A percentile compares a stretch with the other conserved stretches of the same genome.
Conservation (phyloP, 208 protist genomes). For the Crithidia acanthocephali region DNA sequence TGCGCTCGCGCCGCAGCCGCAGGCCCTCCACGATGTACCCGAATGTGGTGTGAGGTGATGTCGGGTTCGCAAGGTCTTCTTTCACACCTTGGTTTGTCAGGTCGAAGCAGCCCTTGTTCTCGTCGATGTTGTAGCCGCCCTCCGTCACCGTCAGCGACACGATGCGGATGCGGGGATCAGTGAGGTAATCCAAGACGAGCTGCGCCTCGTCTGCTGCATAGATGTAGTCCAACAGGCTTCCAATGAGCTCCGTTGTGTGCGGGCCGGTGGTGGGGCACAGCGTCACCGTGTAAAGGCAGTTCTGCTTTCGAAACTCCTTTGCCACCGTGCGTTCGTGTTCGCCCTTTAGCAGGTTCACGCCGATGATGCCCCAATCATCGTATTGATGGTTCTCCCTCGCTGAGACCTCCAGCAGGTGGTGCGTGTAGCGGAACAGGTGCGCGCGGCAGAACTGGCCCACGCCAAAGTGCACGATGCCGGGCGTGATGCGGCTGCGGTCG, state of each 20-base stretch:
- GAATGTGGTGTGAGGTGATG: slow-evolving; percentile 40
- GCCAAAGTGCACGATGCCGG: slow-evolving; percentile 47
- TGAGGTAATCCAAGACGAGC: slow-evolving; percentile 31
- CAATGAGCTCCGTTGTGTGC: slow-evolving; percentile 26
- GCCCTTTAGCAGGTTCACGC: slow-evolving; percentile 34
- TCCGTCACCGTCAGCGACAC: slow-evolving; percentile 51
- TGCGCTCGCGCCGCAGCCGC: slow-evolving; percentile 30
- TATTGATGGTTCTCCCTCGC: slow-evolving; percentile 33
- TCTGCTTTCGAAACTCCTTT: slow-evolving; percentile 41
- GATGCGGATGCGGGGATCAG: slow-evolving; percentile 40
- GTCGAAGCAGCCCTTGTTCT: slow-evolving; percentile 40
- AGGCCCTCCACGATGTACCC: slow-evolving; percentile 49
- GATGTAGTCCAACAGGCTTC: slow-evolving; percentile 42
- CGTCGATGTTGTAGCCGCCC: slow-evolving; percentile 59
- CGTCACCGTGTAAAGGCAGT: slow-evolving; percentile 48
- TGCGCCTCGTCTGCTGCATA: slow-evolving; percentile 38
- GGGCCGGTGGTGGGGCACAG: slow-evolving; percentile 31
- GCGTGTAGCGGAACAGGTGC: slow-evolving; percentile 47
- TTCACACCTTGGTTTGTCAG: slow-evolving; percentile 31
- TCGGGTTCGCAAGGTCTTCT: slow-evolving; percentile 30
- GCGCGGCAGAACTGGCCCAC: slow-evolving; percentile 46
- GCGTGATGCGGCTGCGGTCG: slow-evolving; percentile 35
- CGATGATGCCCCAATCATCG: slow-evolving; percentile 43
- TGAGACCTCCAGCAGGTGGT: slow-evolving; percentile 41
- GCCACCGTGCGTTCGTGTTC: slow-evolving; percentile 35